These are phyloP conservation scores for Plenodomus tracheiphilus DNA, from an alignment of 2,329 filamentous ascomycete species.

Conservation along the genomic window DNA sequence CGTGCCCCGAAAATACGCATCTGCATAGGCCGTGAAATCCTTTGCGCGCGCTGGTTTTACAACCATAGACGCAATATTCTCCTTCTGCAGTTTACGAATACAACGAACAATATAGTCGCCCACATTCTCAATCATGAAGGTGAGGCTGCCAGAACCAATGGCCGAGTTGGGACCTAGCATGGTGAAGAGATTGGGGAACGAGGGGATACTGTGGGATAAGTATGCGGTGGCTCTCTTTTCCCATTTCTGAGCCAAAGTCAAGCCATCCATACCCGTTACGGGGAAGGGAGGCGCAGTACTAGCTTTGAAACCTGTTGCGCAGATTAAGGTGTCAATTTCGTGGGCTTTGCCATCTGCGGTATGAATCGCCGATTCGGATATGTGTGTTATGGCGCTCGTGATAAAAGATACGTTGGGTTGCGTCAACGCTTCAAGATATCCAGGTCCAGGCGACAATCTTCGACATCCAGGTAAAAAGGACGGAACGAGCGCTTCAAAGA, in stretches of 20 bases:
- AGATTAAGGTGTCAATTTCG: slow-evolving; percentile 50
- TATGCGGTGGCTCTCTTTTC: slow-evolving; percentile 35
- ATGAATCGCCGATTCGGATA: slow-evolving; percentile 44
- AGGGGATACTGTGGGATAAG: slow-evolving; percentile 31
- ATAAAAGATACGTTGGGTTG: slow-evolving; percentile 46
- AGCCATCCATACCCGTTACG: slow-evolving; percentile 33
- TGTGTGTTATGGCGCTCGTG: slow-evolving; percentile 41
- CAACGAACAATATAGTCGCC: slow-evolving; percentile 46
- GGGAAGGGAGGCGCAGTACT: slow-evolving; percentile 46
- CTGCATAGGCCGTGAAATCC: slow-evolving; percentile 37
- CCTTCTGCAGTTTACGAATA: slow-evolving; percentile 49
- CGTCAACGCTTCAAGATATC: slow-evolving; percentile 55
- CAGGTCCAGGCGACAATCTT: slow-evolving; percentile 55
- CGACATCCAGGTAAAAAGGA: slow-evolving; percentile 53
- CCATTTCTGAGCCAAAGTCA: slow-evolving; percentile 42
- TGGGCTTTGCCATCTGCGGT: slow-evolving; percentile 47
- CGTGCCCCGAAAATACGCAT: slow-evolving; percentile 39
- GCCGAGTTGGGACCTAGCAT: slow-evolving; percentile 49
- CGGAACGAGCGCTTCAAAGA: slow-evolving; percentile 48
- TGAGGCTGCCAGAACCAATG: slow-evolving; percentile 46
- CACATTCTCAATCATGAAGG: slow-evolving; percentile 47
- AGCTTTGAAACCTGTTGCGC: slow-evolving; percentile 51
- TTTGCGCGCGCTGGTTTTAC: slow-evolving; percentile 29
- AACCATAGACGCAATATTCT: slow-evolving; percentile 46
- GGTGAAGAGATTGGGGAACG: slow-evolving; percentile 47